phyloP scores from a whole-genome alignment of 2,329 filamentous ascomycete genomes.

The Didymella sp. region DNA sequence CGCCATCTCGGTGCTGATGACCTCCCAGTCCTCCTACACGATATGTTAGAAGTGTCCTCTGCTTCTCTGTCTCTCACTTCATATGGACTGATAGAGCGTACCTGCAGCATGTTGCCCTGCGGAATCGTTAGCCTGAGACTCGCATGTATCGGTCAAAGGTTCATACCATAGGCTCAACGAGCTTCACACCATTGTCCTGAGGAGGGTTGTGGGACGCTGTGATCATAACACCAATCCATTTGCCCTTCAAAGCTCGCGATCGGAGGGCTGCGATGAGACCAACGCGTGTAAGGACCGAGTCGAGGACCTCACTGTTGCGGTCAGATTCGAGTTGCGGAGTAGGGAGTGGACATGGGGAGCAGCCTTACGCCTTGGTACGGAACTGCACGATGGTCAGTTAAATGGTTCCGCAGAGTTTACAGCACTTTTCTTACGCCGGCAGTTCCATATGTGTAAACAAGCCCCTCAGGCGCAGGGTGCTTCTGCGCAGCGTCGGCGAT shows the following conservation, averaged over 20 bases:
- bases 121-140: constrained; percentile 25
- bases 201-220: constrained; percentile 72
- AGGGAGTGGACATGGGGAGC: not conserved
- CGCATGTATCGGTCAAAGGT: not conserved
- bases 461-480: constrained; percentile 49
- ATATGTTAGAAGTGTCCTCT: constrained; percentile 24
- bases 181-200: constrained; percentile 71
- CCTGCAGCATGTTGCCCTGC: constrained; percentile 86
- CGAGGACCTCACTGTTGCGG: constrained; percentile 71
- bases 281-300: constrained; percentile 91
- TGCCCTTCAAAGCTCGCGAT: constrained; percentile 86
- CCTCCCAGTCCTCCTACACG: constrained; percentile 79
- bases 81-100: constrained; percentile 10
- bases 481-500: constrained; percentile 43
- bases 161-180: constrained; percentile 87
- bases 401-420: not conserved
- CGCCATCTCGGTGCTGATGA: constrained; percentile 84
- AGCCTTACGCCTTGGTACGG: constrained; percentile 71
- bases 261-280: constrained; percentile 87
- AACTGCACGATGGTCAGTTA: constrained; percentile 56
- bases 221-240: constrained; percentile 88
- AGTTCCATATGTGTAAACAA: constrained; percentile 51
- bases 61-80: not conserved
- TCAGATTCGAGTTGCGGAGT: constrained; percentile 41
- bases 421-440: constrained; percentile 56